phyloP scores from a whole-genome alignment of 2,329 filamentous ascomycete genomes.

The Fusarium circinatum region DNA sequence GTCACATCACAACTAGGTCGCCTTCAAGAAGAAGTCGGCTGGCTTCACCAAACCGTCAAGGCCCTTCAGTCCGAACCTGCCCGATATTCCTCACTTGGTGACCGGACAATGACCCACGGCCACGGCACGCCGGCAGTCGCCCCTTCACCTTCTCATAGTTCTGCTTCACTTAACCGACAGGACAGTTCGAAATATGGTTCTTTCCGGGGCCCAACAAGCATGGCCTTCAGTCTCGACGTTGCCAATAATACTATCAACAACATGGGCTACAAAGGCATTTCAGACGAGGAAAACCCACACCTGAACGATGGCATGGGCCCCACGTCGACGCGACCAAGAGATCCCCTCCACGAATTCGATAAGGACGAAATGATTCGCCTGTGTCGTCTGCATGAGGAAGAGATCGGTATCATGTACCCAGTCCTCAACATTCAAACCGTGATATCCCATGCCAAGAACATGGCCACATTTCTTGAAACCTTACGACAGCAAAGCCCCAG shows the following conservation, averaged over 20 bases:
- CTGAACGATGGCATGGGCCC: constrained; percentile 34
- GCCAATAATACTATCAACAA: constrained; percentile 87
- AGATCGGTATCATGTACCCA: constrained; percentile 93
- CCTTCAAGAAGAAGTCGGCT: constrained; percentile 86
- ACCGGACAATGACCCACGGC: constrained; percentile 53
- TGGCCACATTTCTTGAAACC: constrained; percentile 78
- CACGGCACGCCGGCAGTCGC: constrained; percentile 48
- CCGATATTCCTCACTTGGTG: constrained; percentile 57
- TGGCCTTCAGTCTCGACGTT: constrained; percentile 84
- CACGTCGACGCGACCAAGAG: constrained; percentile 56
- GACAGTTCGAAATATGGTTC: constrained; percentile 66
- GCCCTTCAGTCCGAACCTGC: constrained; percentile 68
- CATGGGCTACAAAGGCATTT: constrained; percentile 82
- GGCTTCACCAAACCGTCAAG: constrained; percentile 77
- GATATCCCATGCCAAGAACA: constrained; percentile 73
- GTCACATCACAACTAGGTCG: constrained; percentile 79
- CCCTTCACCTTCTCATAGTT: constrained; percentile 56
- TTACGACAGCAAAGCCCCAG: constrained; percentile 49
- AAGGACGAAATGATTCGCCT: constrained; percentile 84
- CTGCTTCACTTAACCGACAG: constrained; percentile 51
- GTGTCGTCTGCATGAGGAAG: constrained; percentile 85
- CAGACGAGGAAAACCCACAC: constrained; percentile 70
- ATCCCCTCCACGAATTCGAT: constrained; percentile 83
- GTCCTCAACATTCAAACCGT: constrained; percentile 79
- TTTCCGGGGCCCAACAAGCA: constrained; percentile 88